Evolutionary conservation across 345 rosid genomes (phyloP), one percentile per base, ranked within the genome.

Genomic region (Salix purpurea): DNA sequence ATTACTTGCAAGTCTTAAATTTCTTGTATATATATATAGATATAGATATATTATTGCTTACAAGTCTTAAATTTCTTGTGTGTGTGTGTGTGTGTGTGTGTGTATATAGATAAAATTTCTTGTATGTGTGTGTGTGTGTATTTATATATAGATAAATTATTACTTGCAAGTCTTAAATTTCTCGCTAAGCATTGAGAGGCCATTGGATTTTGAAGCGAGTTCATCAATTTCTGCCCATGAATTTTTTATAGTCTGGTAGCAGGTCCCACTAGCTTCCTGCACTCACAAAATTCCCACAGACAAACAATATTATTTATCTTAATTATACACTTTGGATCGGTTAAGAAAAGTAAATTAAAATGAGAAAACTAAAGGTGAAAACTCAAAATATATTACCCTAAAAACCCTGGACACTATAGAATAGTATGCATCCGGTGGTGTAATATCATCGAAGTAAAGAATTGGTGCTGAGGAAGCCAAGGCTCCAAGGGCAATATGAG

Each of bases 141-240:
- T 34, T 28, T 28, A 28, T 28, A 28, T 28, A 0, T 34, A 34
- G 37, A 34, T 34, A 34, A 5, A 34, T 34, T 34, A 50, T 69
- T 83, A 88, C 90, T 65, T 14, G 91, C 98, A 94, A 74, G 91
- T 90, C 77, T 82, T 87, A 87, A 94, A 94, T 76, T 69, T 89
- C 56, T 79, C 46, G 85, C 91, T 76, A 26, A 94, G 90, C 36
- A 78, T 52, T 3, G 82, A 76, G 5, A 88, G 89, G 61, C 96
- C 97, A 21, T 77, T 52, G 1, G 83, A 80, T 67, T 78, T 34
- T 5, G 90, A 80, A 66, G 94, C 93, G 69, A 89, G 65, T 74
- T 74, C 76, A 23, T 89, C 86, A 37, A 94, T 90, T 71, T 77
- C 86, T 0, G 37, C 46, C 96, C 94, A 94, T 6, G 94, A 92